Evolutionary conservation across 352 stramenopile genomes (phyloP), one percentile per base, ranked within the genome.

Genomic region (Halophytophthora polymorphica): DNA sequence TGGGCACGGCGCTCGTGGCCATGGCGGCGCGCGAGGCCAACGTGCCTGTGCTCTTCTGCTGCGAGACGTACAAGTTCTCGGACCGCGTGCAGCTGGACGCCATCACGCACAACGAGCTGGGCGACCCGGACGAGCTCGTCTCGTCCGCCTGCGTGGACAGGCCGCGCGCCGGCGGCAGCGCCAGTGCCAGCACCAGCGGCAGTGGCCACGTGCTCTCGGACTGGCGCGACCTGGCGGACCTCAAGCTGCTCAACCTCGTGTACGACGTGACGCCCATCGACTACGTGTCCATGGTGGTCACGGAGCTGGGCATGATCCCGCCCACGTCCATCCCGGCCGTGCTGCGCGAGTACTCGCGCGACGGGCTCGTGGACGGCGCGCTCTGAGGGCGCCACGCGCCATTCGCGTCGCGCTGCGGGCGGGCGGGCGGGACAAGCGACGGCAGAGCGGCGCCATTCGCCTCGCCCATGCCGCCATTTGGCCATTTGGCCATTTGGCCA

Each of bases 51-150:
- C 80, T 99, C 13, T 96, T 99, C 37, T 98, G 92, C 59, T 98
- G 95, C 61, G 97, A 99, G 78, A 98, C 95, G 25, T 99, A 99
- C 86, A 99, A 99, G 66, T 93, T 93, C 44, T 88, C 78, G 36
- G 95, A 98, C 58, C 87, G 93, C 31, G 93, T 99, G 22, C 96
- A 99, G 69, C 74, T 99, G 34, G 97, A 99, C 61, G 93, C 88
- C 36, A 98, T 99, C 56, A 98, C 94, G 11, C 83, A 96, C 66
- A 99, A 99, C 70, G 96, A 99, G 66, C 68, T 99, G 29, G 93
- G 94, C n/a, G 83, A 98, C 77, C 88, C 95, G 11, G 86, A 96
- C 53, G 88, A 95, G 43, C 65, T 95, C 6, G 66, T 92, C 37
- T 80, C 74, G 55, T 81, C 66, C 39, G 78, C 71, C 39, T 73